Evolutionary conservation across 1,284 basidiomycete genomes (phyloP), one percentile per base, ranked within the genome.

Genomic region (Tranzscheliella williamsii): DNA sequence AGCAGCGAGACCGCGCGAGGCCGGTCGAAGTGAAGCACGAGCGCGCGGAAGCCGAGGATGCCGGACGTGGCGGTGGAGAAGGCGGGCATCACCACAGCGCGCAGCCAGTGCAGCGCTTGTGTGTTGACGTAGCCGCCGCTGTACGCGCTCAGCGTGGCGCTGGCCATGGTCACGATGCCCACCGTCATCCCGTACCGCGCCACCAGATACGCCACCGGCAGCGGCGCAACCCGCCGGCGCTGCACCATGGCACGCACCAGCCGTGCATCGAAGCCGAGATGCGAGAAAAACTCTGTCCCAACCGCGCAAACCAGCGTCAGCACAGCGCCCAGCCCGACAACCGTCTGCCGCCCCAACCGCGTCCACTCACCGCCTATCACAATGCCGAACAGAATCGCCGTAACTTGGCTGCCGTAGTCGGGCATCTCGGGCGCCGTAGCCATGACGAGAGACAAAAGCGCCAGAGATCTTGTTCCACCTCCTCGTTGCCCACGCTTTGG

Each of bases 11-110:
- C 30, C 5, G 34, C 24, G 5, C n/a, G 15, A 0, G 43, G 52
- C 1, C 41, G 43, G 8, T 51, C 24, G 9, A 37, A 52, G 31
- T 62, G 58, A 4, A 62, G n/a, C 2, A 62, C 35, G 17, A 44
- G 12, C 1, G 44, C 52, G 2, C 58, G 43, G 23, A 41, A 56
- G 2, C 52, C 58, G 0, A 62, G 20, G 2, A 62, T 35, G 0
- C 48, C 48, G 3, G 58, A 62, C 3, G 52, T 62, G 12, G 58
- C 42, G 4, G 52, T 48, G 24, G 48, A 41, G n/a, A n/a, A 18
- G 23, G 48, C 3, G 15, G 55, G 55, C 12, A 58, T 18, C 1
- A 42, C 16, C 7, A 51, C 7, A 0, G 41, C 38, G 15, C 43
- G 40, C 9, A 32, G 4, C 43, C 40, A 62, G 40, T 40, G 48